Conservation (phyloP, 2,329 filamentous ascomycete species). For the Hypoxylon sp. region DNA sequence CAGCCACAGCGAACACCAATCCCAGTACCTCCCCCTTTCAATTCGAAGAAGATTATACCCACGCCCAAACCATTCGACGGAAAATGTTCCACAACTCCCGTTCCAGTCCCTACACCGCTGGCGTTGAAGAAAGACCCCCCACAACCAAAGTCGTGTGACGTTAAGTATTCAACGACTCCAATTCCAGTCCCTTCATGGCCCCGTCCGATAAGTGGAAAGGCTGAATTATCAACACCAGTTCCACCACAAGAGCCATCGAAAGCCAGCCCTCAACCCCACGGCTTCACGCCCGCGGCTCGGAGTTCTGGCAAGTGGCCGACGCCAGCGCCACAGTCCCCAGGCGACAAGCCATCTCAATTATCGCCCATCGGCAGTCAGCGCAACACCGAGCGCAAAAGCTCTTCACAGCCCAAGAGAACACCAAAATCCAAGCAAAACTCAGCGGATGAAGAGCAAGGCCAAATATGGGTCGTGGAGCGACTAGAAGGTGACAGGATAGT, state of each 20-base stretch:
- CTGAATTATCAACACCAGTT: conserved; percentile 18
- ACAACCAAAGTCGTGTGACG: conserved; percentile 14
- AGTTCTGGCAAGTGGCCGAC: conserved; percentile 42
- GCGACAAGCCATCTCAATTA: neutral
- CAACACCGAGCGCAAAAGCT: conserved; percentile 3
- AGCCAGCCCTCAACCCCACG: conserved; percentile 28
- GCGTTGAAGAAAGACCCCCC: conserved; percentile 10
- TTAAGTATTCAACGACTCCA: conserved; percentile 31
- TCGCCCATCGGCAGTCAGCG: conserved; percentile 9
- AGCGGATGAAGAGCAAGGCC: conserved; percentile 44
- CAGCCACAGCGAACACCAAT: conserved; percentile 25
- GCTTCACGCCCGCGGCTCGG: conserved; percentile 51
- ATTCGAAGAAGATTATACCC: neutral
- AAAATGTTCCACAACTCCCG: conserved; percentile 18
- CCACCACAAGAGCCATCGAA: conserved; percentile 17
- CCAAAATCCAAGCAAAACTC: conserved; percentile 44
- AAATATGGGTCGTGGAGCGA: conserved; percentile 61
- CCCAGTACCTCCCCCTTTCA: conserved; percentile 22
- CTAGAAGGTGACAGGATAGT: conserved; percentile 61
- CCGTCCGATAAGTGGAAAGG: conserved; percentile 17
- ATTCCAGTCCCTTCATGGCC: conserved; percentile 38
- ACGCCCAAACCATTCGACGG: neutral
- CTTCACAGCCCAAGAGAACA: conserved; percentile 31
- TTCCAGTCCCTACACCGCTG: conserved; percentile 15
- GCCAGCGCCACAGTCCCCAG: neutral